A percentile compares a stretch with the other conserved stretches of the same genome.
phyloP scores from a whole-genome alignment of 805 yeast genomes.

The baker's yeast (Saccharomyces cerevisiae) region DNA sequence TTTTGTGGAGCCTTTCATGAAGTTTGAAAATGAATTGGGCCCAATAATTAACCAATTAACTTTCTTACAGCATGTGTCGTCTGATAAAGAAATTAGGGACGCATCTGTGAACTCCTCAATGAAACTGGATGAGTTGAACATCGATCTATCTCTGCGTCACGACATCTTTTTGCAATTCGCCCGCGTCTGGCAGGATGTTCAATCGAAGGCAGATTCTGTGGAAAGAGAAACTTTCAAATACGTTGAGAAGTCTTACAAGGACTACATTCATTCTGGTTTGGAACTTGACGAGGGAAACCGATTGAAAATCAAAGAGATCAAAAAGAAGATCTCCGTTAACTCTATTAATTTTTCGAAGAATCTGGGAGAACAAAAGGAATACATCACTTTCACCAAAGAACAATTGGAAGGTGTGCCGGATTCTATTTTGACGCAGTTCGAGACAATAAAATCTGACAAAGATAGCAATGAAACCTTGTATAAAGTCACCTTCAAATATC shows the following conservation, averaged over 20 bases:
- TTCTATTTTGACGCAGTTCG: constrained; percentile 52
- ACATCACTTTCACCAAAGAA: constrained; percentile 48
- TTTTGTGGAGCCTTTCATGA: constrained; percentile 46
- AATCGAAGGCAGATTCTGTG: constrained; percentile 1
- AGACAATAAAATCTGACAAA: constrained; percentile 31
- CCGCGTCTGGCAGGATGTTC: constrained; percentile 33
- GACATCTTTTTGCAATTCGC: constrained; percentile 58
- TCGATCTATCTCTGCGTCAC: constrained; percentile 57
- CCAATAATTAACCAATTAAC: constrained; percentile 44
- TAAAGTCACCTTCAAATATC: constrained; percentile 74
- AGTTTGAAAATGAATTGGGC: constrained; percentile 41
- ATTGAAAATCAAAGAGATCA: constrained; percentile 47
- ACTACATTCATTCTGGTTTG: constrained; percentile 62
- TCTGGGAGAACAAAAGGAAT: constrained; percentile 63
- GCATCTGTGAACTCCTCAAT: constrained; percentile 61
- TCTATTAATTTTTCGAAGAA: constrained; percentile 54
- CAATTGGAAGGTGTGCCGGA: constrained; percentile 71
- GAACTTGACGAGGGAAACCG: constrained; percentile 49
- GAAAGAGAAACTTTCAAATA: constrained; percentile 44
- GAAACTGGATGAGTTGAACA: constrained; percentile 44
- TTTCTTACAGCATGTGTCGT: constrained; percentile 67
- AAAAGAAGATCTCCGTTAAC: constrained; percentile 51
- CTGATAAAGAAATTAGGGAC: constrained; percentile 56
- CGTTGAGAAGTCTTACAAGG: constrained; percentile 47
- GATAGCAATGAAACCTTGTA: constrained; percentile 35